A percentile compares a stretch with the other conserved stretches of the same genome.
Conservation (phyloP, 805 yeast genomes). For the Torulaspora indica region DNA sequence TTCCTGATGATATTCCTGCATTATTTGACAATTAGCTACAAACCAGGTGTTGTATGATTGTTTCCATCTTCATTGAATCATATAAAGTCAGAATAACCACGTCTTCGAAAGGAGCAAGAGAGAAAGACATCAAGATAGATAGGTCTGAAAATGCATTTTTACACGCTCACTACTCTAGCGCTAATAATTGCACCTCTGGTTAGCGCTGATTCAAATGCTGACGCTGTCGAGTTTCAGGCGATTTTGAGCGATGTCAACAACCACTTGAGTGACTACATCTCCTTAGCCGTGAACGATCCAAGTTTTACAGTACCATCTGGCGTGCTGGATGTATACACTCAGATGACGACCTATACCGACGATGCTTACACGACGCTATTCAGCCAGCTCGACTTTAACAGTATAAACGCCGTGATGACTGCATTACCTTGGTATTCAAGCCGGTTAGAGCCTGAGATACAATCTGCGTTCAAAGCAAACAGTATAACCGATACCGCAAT, state of each 20-base stretch:
- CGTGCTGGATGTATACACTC: slow-evolving; percentile 24
- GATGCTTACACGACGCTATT: slow-evolving; percentile 34
- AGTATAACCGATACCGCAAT: slow-evolving; percentile 1
- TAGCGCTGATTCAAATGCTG: slow-evolving; percentile 15
- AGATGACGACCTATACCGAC: slow-evolving; percentile 35
- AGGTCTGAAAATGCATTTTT: slow-evolving; percentile 10
- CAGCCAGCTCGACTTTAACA: slow-evolving; percentile 28
- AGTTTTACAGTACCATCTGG: slow-evolving; percentile 22
- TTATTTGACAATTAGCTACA: too few species aligned
- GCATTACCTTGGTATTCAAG: slow-evolving; percentile 37
- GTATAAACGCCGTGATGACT: slow-evolving; percentile 32
- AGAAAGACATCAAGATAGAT: background rate
- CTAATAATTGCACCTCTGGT: slow-evolving; percentile 23
- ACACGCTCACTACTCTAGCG: slow-evolving; percentile 16
- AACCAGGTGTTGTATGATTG: too few species aligned
- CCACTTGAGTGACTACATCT: slow-evolving; percentile 22
- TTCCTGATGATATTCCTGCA: too few species aligned
- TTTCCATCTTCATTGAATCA: too few species aligned
- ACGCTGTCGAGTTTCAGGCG: slow-evolving; percentile 25
- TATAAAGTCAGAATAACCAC: background rate
- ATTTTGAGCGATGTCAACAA: slow-evolving; percentile 24
- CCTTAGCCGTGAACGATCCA: slow-evolving; percentile 10
- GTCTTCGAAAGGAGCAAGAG: background rate
- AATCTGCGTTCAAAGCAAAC: slow-evolving; percentile 13
- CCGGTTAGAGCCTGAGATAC: slow-evolving; percentile 25